Evolutionary conservation across 768 basidiomycete species (phyloP).

Genomic region (Porphyrellus cyaneotinctus): DNA sequence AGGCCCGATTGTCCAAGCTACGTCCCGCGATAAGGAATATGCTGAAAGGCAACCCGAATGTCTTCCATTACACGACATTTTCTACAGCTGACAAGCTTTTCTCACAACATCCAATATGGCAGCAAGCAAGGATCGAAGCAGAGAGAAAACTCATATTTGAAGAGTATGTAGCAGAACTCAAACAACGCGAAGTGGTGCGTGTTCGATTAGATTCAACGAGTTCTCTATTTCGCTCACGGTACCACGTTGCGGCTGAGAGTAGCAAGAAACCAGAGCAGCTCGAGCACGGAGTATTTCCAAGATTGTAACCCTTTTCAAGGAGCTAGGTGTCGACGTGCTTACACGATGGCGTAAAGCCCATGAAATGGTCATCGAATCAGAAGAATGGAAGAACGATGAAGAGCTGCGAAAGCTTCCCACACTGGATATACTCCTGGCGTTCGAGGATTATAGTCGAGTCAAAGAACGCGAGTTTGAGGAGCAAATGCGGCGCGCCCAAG

Average conservation of each 20-base stretch:
- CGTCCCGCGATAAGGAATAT: slow-evolving; percentile 84
- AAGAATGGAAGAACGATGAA: slow-evolving; percentile 71
- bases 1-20: slow-evolving; percentile 76
- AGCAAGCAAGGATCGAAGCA: slow-evolving; percentile 75
- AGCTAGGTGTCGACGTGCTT: slow-evolving; percentile 86
- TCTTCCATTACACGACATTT: slow-evolving; percentile 91
- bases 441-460: slow-evolving; percentile 90
- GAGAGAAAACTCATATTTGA: slow-evolving; percentile 89
- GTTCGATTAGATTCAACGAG: not conserved
- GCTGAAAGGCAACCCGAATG: slow-evolving; percentile 81
- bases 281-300: slow-evolving; percentile 78
- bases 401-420: slow-evolving; percentile 83
- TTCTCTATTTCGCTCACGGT: slow-evolving; percentile 4
- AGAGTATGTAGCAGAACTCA: slow-evolving; percentile 84
- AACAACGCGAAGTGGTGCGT: slow-evolving; percentile 84
- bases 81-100: slow-evolving; percentile 85
- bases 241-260: slow-evolving; percentile 8
- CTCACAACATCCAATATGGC: slow-evolving; percentile 87
- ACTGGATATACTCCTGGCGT: slow-evolving; percentile 87
- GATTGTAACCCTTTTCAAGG: slow-evolving; percentile 80
- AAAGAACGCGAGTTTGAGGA: slow-evolving; percentile 91
- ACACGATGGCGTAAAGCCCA: slow-evolving; percentile 90
- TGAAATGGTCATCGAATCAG: slow-evolving; percentile 67
- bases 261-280: slow-evolving; percentile 78
- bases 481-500: slow-evolving; percentile 70